phyloP scores from a whole-genome alignment of 2,329 filamentous ascomycete species.

The Sclerotinia borealis region DNA sequence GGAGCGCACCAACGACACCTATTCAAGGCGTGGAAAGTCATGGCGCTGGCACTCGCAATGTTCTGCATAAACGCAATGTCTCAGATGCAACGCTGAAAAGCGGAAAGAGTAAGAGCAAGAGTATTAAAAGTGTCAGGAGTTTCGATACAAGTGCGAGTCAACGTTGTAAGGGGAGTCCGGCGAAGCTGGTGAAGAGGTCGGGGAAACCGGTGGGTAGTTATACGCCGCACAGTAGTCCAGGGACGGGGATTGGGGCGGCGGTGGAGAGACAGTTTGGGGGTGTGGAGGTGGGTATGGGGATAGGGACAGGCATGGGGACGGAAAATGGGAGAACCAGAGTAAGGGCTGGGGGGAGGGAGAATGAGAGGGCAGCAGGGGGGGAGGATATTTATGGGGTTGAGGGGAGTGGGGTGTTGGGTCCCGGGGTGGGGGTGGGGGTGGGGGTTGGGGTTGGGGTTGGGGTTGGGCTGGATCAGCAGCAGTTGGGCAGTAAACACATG shows the following conservation, averaged over 20 bases:
- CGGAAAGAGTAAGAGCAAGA: conserved; percentile 17
- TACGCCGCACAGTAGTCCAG: conserved; percentile 21
- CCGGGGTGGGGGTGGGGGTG: not conserved
- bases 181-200: conserved; percentile 25
- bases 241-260: conserved; percentile 21
- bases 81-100: conserved; percentile 24
- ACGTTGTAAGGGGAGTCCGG: conserved; percentile 12
- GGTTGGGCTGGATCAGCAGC: conserved; percentile 31
- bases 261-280: conserved; percentile 32
- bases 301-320: not conserved
- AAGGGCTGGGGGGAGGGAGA: conserved; percentile 1
- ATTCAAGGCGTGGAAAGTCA: conserved; percentile 15
- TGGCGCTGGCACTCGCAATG: conserved; percentile 17
- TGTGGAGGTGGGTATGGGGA: not conserved
- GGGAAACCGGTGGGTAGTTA: conserved; percentile 10
- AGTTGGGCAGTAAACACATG: conserved; percentile 44
- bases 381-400: conserved; percentile 22
- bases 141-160: conserved; percentile 16
- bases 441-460: conserved; percentile 19
- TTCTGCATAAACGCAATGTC: conserved; percentile 24
- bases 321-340: not conserved
- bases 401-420: conserved; percentile 22
- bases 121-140: conserved; percentile 19
- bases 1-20: conserved; percentile 12
- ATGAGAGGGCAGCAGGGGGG: not conserved